phyloP scores from a whole-genome alignment of 116 monocot species.

The Cymodocea nodosa region DNA sequence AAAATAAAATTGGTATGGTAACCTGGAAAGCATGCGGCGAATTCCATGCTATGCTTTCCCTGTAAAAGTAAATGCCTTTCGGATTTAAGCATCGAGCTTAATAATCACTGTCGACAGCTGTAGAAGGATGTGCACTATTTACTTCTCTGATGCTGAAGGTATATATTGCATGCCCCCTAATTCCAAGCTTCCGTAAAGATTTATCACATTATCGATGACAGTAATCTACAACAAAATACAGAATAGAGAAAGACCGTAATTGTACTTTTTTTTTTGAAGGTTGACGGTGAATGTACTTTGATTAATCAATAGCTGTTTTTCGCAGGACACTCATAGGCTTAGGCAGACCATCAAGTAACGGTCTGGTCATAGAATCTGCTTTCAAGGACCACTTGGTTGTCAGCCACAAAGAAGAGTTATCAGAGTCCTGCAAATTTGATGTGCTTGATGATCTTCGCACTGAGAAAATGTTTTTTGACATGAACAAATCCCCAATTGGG shows the following conservation, averaged over 20 bases:
- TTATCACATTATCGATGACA: not conserved
- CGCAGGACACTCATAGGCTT: constrained; percentile 21
- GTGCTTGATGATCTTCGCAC: constrained; percentile 42
- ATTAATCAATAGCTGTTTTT: constrained; percentile 43
- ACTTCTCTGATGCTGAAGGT: not conserved
- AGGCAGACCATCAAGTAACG: constrained; percentile 34
- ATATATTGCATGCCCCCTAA: no score
- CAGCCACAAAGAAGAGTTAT: constrained; percentile 17
- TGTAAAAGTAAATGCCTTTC: not conserved
- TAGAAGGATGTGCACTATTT: not conserved
- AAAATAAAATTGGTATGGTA: not conserved
- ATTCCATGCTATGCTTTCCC: not conserved
- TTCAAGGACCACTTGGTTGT: constrained; percentile 30
- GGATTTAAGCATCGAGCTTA: not conserved
- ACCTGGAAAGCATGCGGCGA: not conserved
- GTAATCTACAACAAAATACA: not conserved
- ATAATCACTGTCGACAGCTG: not conserved
- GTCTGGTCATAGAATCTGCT: constrained; percentile 20
- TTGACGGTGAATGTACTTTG: not conserved
- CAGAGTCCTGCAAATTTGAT: constrained; percentile 33
- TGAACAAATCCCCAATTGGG: constrained; percentile 3
- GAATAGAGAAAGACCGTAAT: not conserved
- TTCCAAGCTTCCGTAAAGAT: no score
- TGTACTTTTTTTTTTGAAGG: no score
- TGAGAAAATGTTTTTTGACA: constrained; percentile 16